Evolutionary conservation across 306 rosid genomes (phyloP).

Genomic region (Pachyrhizus erosus): DNA sequence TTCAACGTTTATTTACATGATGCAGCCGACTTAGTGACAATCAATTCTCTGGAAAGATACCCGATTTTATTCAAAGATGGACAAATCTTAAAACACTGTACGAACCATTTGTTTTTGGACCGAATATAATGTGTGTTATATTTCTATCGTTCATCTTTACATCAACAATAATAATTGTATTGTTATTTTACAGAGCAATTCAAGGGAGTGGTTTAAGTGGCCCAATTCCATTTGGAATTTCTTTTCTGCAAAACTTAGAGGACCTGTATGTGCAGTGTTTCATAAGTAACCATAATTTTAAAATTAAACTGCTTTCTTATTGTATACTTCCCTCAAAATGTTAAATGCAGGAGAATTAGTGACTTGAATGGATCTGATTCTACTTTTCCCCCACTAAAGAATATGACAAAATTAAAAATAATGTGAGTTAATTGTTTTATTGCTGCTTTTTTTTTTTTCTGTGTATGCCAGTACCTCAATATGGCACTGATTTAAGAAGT

Average conservation of each 20-base stretch:
- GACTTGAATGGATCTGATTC: constrained; percentile 61
- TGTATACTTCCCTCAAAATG: neutral
- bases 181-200: constrained; percentile 49
- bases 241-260: constrained; percentile 39
- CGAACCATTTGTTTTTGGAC: neutral
- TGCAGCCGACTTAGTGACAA: constrained; percentile 33
- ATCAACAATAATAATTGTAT: too few relatives aligned
- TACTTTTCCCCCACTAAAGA: constrained; percentile 51
- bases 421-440: constrained; percentile 57
- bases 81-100: constrained; percentile 51
- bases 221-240: constrained; percentile 69
- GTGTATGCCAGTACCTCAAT: neutral
- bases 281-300: neutral
- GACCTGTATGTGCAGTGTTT: constrained; percentile 60
- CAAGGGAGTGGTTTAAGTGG: constrained; percentile 79
- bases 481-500: neutral
- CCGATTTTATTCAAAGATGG: constrained; percentile 58
- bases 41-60: constrained; percentile 55
- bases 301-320: neutral
- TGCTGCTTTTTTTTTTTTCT: neutral
- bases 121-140: neutral
- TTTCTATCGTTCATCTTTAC: neutral
- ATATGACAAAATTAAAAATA: constrained; percentile 29
- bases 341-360: constrained; percentile 58
- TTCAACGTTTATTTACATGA: neutral